phyloP scores from a whole-genome alignment of 495 filamentous ascomycete species.

The Annulohypoxylon maeteangense region DNA sequence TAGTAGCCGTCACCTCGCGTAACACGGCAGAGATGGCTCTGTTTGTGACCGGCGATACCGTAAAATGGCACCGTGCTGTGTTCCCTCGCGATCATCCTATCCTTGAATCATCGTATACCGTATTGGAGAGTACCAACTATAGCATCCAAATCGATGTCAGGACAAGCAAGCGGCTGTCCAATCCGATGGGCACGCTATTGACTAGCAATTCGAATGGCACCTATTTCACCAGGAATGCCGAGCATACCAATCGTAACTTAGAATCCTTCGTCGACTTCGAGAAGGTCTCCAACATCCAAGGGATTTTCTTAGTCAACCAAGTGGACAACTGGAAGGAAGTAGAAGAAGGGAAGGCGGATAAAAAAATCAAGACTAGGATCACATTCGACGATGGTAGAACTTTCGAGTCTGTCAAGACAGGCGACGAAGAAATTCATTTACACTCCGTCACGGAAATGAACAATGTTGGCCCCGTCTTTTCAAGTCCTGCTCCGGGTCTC shows the following conservation, averaged over 20 bases:
- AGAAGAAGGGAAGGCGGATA: conserved; percentile 57
- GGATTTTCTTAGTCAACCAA: conserved; percentile 88
- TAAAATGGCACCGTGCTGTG: conserved; percentile 89
- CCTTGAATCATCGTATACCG: conserved; percentile 87
- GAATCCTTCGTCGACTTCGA: conserved; percentile 89
- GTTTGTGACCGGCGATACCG: conserved; percentile 80
- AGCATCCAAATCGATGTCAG: conserved; percentile 96
- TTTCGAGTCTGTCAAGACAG: conserved; percentile 65
- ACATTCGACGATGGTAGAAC: conserved; percentile 93
- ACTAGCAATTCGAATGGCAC: conserved; percentile 97
- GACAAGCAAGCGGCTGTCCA: conserved; percentile 64
- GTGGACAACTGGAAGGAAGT: conserved; percentile 88
- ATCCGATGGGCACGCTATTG: conserved; percentile 84
- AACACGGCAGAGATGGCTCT: conserved; percentile 90
- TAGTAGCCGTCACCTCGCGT: conserved; percentile 80
- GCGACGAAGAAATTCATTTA: conserved; percentile 78
- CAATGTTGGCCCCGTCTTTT: conserved; percentile 88
- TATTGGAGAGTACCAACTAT: conserved; percentile 95
- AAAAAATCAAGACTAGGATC: conserved; percentile 80
- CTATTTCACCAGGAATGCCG: conserved; percentile 89
- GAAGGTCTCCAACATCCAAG: conserved; percentile 87
- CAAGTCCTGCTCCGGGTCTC: conserved; percentile 90
- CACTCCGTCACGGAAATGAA: conserved; percentile 86
- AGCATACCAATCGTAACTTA: conserved; percentile 84
- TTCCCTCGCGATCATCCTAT: conserved; percentile 77